Evolutionary conservation across 768 basidiomycete species (phyloP), one percentile per base, ranked within the genome.

Genomic region (Suillus sp.): DNA sequence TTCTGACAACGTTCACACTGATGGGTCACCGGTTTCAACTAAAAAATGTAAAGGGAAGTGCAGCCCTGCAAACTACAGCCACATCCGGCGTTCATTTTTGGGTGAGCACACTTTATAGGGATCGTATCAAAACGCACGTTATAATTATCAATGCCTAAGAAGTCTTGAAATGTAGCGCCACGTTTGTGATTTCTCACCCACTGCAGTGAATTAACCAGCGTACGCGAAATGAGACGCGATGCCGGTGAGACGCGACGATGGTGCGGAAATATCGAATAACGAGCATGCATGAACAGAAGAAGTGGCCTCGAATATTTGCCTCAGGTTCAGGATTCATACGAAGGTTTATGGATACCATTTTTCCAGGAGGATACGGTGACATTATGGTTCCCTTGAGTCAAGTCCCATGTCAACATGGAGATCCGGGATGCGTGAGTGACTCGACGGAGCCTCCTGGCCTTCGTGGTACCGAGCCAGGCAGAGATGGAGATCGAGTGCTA

Each of bases 11-110:
- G 64, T 77, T 73, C 48, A 78, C 81, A 59, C 79, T 78, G 47
- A 82, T 64, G 10, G 80, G 78, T 68, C 80, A 79, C 20, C 78
- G 75, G 62, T 83, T 78, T 59, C 81, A 80, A 35, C 76, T 80
- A 1, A 81, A 50, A 82, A 60, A 84, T 74, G 63, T 75, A 81
- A 43, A 83, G 68, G n/a, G 83, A 80, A 8, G 48, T 18, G 18
- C 43, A n/a, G 69, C 66, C 30, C 42, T 51, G 43, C 65, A 62
- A 48, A 57, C 65, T 69, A 58, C 43, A 47, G 55, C 16, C 34
- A 59, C 38, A 60, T 34, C 50, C 43, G 63, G 51, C 22, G 55
- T 37, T 61, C 60, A 43, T 53, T 60, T 50, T 61, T 38, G 54
- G 27, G 8, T 22, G 25, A 55, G 62, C 53, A 58, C 51, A 32